These are phyloP conservation scores for Hypholoma sublateritium DNA, from an alignment of 768 basidiomycete genomes.

Conservation along the genomic window DNA sequence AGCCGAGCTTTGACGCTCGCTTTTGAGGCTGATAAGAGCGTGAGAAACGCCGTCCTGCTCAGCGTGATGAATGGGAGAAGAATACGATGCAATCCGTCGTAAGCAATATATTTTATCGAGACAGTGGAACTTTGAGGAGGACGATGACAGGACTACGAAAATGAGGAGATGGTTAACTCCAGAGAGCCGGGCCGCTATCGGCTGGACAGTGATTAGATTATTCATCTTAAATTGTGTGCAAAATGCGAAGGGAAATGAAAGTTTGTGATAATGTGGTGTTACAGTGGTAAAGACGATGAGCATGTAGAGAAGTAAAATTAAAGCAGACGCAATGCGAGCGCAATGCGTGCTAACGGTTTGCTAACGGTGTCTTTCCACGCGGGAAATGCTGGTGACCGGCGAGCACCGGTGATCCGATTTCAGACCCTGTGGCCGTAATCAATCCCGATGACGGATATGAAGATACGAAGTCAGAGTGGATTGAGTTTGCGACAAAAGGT, in stretches of 20 bases:
- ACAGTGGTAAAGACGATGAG: no score
- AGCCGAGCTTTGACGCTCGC: constrained; percentile 24
- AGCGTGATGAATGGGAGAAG: neutral
- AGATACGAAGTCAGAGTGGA: neutral
- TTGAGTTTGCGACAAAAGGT: neutral
- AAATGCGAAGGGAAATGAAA: no score
- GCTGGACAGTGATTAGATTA: no score
- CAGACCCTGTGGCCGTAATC: constrained; percentile 4
- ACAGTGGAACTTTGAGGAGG: neutral
- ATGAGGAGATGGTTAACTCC: no score
- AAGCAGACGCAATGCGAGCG: neutral
- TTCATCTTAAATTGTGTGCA: no score
- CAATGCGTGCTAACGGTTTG: neutral
- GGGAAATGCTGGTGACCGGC: neutral
- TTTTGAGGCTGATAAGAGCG: neutral
- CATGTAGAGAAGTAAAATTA: no score
- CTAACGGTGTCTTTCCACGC: neutral
- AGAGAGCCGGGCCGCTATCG: no score
- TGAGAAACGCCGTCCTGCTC: neutral
- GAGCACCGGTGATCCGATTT: constrained; percentile 1
- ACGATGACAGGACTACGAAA: no score
- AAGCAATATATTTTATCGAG: neutral
- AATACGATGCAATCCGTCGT: neutral
- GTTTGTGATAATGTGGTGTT: no score
- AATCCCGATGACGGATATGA: constrained; percentile 4